phyloP scores from a whole-genome alignment of 1,284 basidiomycete species.

The Ganoderma multipileum region DNA sequence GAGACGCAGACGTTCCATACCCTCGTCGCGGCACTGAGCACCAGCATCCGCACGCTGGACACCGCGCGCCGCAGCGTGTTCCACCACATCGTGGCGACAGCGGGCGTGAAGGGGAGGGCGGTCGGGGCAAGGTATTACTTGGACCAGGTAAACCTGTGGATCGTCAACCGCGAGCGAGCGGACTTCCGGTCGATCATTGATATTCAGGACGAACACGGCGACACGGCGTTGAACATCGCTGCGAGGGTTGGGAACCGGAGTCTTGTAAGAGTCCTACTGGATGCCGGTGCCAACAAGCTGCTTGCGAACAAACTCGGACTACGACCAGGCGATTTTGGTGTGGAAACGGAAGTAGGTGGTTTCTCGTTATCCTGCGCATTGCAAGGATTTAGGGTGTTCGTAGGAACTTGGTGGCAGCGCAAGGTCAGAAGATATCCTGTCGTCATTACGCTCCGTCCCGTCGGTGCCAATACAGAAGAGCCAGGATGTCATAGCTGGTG shows the following conservation, averaged over 20 bases:
- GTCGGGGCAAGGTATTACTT: conserved; percentile 91
- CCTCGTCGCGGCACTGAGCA: conserved; percentile 70
- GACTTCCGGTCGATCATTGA: conserved; percentile 87
- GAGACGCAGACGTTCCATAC: conserved; percentile 80
- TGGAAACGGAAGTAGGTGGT: conserved; percentile 82
- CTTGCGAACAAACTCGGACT: conserved; percentile 95
- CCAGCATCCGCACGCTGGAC: conserved; percentile 90
- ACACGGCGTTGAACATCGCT: conserved; percentile 95
- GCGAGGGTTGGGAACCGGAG: conserved; percentile 93
- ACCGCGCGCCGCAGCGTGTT: conserved; percentile 88
- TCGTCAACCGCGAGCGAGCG: conserved; percentile 74
- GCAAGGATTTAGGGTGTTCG: conserved; percentile 13
- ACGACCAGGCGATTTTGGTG: conserved; percentile 92
- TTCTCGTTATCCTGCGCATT: background rate
- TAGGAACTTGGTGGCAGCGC: conserved; percentile 75
- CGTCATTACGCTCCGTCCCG: conserved; percentile 72
- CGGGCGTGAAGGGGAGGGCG: conserved; percentile 90
- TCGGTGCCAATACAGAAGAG: conserved; percentile 85
- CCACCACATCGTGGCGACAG: conserved; percentile 94
- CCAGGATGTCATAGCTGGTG: conserved; percentile 88
- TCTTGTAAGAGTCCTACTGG: conserved; percentile 87
- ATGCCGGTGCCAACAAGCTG: conserved; percentile 92
- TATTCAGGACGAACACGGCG: conserved; percentile 94
- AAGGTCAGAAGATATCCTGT: conserved; percentile 78
- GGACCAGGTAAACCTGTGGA: conserved; percentile 87